Conservation (phyloP, 2,329 filamentous ascomycete genomes). For the Hypoxylon sp. region DNA sequence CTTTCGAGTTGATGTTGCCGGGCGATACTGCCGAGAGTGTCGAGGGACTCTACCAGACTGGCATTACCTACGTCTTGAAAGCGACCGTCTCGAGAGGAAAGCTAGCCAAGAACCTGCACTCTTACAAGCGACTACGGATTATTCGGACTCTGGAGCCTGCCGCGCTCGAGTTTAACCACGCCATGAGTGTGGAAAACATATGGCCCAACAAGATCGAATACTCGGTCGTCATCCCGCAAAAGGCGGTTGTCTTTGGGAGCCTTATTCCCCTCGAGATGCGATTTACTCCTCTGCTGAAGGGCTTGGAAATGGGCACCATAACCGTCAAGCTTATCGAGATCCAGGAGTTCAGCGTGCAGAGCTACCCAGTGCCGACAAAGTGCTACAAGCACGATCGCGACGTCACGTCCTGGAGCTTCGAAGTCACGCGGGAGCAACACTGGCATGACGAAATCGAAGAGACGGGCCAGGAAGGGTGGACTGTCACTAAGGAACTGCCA, state of each 20-base stretch:
- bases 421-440: slow-evolving; percentile 65
- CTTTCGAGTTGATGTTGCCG: slow-evolving; percentile 77
- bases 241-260: slow-evolving; percentile 94
- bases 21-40: slow-evolving; percentile 84
- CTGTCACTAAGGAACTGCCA: slow-evolving; percentile 67
- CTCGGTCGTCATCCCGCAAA: slow-evolving; percentile 89
- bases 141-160: slow-evolving; percentile 80
- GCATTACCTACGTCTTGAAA: slow-evolving; percentile 89
- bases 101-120: slow-evolving; percentile 84
- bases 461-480: slow-evolving; percentile 71
- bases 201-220: slow-evolving; percentile 99
- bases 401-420: slow-evolving; percentile 66
- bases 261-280: slow-evolving; percentile 83
- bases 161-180: slow-evolving; percentile 80
- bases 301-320: slow-evolving; percentile 83
- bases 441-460: slow-evolving; percentile 75
- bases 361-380: slow-evolving; percentile 54
- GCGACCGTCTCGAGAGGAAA: slow-evolving; percentile 88
- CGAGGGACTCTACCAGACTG: slow-evolving; percentile 85
- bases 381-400: slow-evolving; percentile 71
- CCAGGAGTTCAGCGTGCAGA: slow-evolving; percentile 69
- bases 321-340: slow-evolving; percentile 81
- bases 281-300: slow-evolving; percentile 88
- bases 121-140: slow-evolving; percentile 79
- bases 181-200: slow-evolving; percentile 95